Conservation (phyloP, 495 filamentous ascomycete species). For the Aspergillus bertholletiae region DNA sequence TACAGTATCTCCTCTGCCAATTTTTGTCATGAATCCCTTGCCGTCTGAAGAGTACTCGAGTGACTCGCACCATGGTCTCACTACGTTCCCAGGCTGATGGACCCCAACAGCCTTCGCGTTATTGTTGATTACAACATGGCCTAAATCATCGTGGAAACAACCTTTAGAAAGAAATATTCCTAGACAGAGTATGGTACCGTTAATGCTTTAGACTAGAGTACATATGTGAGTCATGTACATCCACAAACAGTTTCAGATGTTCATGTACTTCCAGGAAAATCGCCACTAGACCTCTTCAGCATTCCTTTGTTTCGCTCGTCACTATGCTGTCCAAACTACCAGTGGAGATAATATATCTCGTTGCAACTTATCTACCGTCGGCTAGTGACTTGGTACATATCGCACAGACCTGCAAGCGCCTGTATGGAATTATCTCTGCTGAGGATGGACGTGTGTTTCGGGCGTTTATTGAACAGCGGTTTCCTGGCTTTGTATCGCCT, state of each 20-base stretch:
- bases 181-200: neutral
- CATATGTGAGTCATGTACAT: neutral
- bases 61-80: neutral
- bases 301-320: neutral
- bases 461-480: slow-evolving; percentile 50
- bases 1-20: neutral
- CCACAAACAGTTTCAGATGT: neutral
- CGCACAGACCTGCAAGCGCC: slow-evolving; percentile 45
- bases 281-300: neutral
- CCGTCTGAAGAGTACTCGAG: neutral
- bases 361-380: slow-evolving; percentile 50
- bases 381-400: slow-evolving; percentile 46
- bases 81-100: neutral
- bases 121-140: neutral
- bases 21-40: neutral
- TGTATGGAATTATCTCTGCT: slow-evolving; percentile 45
- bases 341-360: slow-evolving; percentile 56
- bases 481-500: slow-evolving; percentile 41
- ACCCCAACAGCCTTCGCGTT: neutral
- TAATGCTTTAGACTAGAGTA: neutral
- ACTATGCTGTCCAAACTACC: slow-evolving; percentile 53
- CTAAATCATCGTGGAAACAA: neutral
- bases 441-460: slow-evolving; percentile 56
- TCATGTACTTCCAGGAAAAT: neutral
- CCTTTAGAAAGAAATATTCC: neutral